Base-by-base conservation (phyloP, 139 green algal genomes). In the Parachlorella kessleri region DNA sequence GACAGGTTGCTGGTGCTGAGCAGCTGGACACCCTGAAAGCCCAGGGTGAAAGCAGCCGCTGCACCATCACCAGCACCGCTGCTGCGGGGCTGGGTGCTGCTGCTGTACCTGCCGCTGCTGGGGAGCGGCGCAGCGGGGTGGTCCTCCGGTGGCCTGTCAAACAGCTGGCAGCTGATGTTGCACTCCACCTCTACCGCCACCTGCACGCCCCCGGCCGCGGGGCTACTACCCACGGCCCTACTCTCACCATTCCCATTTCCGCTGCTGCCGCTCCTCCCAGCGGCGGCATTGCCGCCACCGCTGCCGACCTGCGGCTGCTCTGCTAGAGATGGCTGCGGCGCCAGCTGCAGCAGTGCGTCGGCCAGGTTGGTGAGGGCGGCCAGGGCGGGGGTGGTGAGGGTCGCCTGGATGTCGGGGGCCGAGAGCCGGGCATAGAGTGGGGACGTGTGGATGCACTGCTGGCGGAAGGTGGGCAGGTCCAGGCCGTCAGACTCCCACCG, bases 141-240 rank as follows among this genome's bases (percentile, higher is more conserved):
- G n/a, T n/a, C n/a, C n/a, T n/a, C n/a, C n/a, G n/a, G n/a, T n/a
- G n/a, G n/a, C n/a, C n/a, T n/a, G 48, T 59, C 48, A 59, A 26
- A 39, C 54, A 88, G 40, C 7, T 14, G n/a, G 42, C 63, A 55
- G 23, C n/a, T 30, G 2, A 86, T 14, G 18, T 76, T 36, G 30
- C 65, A 71, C 53, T 86, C 75, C 37, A 88, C 10, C 42, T 77
- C 59, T 32, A 88, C 9, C 2, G 72, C 73, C 1, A 70, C 42
- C 69, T 83, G 83, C 1, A 66, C 63, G n/a, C n/a, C n/a, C n/a
- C n/a, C n/a, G 14, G 78, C 54, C 4, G 65, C 24, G 30, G 48
- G 14, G 48, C 48, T 59, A 14, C 48, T 59, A 18, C 48, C 48
- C n/a, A n/a, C n/a, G n/a, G n/a, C n/a, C n/a, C n/a, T n/a, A n/a